Base-by-base conservation (phyloP, 1,284 basidiomycete genomes). In the Ustanciosporium gigantosporum region DNA sequence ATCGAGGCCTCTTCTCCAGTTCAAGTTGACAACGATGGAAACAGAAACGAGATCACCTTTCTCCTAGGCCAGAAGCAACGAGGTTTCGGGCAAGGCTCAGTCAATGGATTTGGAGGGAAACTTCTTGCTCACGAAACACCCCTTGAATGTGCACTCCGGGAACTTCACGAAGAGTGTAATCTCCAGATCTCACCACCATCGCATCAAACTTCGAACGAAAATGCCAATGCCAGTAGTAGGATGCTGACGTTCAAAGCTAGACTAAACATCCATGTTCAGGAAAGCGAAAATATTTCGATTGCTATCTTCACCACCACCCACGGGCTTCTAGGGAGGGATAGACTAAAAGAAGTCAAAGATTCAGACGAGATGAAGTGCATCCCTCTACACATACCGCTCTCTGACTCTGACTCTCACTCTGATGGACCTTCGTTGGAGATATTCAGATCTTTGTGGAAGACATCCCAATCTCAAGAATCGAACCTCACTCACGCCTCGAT, bases 41-140 rank as follows among this genome's bases (percentile, higher is more conserved):
- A 9, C 27, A 29, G 27, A 11, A n/a, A 9, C n/a, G 27, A 29
- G n/a, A n/a, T 11, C n/a, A n/a, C 11, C 27, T 29, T 29, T 9
- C 35, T 53, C 2, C 39, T 60, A 6, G 57, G 45, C 1, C 19
- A 3, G 9, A 60, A 60, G 5, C 23, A 17, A 8, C 44, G 51
- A 1, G 52, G 48, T 2, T 62, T 62, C 14, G 59, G 38, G 8
- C n/a, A 20, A 3, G 34, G 36, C 14, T 34, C 34, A 4, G 32
- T 24, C 37, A 56, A 56, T 16, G 59, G 52, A 0, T 25, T 62
- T 15, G 59, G 59, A 1, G 59, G 59, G 4, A 62, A 62, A 17
- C 1, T 52, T 6, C 17, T 11, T 9, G n/a, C 38, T 11, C 3
- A 8, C 11, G 57, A 53, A 31, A 32, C 57, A 31, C 15, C 41